phyloP scores from a whole-genome alignment of 306 rosid species.

The Morella rubra region DNA sequence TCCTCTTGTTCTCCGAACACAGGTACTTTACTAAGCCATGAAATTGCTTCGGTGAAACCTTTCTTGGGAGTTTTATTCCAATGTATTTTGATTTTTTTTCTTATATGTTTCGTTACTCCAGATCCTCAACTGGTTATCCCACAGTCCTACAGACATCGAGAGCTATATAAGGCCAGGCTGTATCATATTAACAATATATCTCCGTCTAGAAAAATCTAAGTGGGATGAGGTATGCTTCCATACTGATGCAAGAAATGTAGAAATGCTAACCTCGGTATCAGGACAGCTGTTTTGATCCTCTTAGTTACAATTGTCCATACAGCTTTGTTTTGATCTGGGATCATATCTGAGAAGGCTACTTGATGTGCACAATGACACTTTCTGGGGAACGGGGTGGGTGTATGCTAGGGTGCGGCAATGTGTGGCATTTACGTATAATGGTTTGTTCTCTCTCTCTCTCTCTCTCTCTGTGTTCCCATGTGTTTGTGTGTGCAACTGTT shows the following conservation, averaged over 20 bases:
- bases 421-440: constrained; percentile 70
- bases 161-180: constrained; percentile 91
- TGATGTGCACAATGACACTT: constrained; percentile 54
- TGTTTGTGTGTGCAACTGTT: too few relatives aligned
- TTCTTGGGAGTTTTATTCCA: constrained; percentile 20
- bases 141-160: constrained; percentile 75
- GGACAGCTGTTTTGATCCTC: constrained; percentile 4
- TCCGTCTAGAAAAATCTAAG: constrained; percentile 51
- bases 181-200: constrained; percentile 66
- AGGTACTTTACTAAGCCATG: constrained; percentile 48
- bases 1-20: constrained; percentile 65
- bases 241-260: constrained; percentile 15
- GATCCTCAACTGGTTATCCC: constrained; percentile 76
- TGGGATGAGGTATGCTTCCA: constrained; percentile 76
- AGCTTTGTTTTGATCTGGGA: constrained; percentile 71
- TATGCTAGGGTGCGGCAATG: constrained; percentile 63
- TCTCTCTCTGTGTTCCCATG: constrained; percentile 5
- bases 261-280: constrained; percentile 7
- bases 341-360: constrained; percentile 67
- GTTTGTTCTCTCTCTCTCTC: constrained; percentile 41
- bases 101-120: constrained; percentile 30
- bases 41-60: constrained; percentile 20
- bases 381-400: constrained; percentile 91
- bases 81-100: constrained; percentile 16
- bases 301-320: constrained; percentile 24